Conservation (phyloP, 176 grass and related monocot species). For the Puya raimondii region DNA sequence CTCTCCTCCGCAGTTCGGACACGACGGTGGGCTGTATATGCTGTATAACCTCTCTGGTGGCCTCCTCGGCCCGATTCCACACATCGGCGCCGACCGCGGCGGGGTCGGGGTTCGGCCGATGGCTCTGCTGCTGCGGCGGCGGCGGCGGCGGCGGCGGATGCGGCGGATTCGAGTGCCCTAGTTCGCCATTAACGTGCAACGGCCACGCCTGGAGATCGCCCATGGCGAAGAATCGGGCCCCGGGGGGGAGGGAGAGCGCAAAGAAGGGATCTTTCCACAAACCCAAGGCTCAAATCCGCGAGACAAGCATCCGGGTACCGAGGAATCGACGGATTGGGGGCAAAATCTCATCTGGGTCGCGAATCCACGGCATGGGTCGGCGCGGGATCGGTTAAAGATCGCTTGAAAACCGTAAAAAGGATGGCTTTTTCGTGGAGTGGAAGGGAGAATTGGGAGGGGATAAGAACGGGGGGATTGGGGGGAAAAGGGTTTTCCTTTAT, state of each 20-base stretch:
- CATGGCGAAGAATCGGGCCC: slow-evolving; percentile 31
- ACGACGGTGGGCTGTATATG: slow-evolving; percentile 60
- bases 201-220: slow-evolving; percentile 53
- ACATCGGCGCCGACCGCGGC: slow-evolving; percentile 29
- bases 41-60: slow-evolving; percentile 37
- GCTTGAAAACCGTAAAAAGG: not conserved
- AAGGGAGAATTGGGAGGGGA: not conserved
- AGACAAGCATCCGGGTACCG: slow-evolving; percentile 6
- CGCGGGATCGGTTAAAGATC: slow-evolving; percentile 17
- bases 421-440: not conserved
- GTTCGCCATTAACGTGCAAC: slow-evolving; percentile 22
- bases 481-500: not conserved
- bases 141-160: not conserved
- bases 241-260: not conserved
- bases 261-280: not conserved
- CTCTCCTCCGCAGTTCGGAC: slow-evolving; percentile 55
- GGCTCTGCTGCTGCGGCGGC: not conserved
- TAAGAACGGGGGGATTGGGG: not conserved
- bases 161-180: slow-evolving; percentile 15
- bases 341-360: slow-evolving; percentile 1
- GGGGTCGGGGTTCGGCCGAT: slow-evolving; percentile 41
- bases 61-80: slow-evolving; percentile 59
- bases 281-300: not conserved
- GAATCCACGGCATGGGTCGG: slow-evolving; percentile 15
- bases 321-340: slow-evolving; percentile 1